Percentiles rank a stretch among this genome's conserved stretches.
These are phyloP conservation scores for Tylopilus cervinicoccineus DNA, from an alignment of 768 basidiomycete species.

Conservation along the genomic window DNA sequence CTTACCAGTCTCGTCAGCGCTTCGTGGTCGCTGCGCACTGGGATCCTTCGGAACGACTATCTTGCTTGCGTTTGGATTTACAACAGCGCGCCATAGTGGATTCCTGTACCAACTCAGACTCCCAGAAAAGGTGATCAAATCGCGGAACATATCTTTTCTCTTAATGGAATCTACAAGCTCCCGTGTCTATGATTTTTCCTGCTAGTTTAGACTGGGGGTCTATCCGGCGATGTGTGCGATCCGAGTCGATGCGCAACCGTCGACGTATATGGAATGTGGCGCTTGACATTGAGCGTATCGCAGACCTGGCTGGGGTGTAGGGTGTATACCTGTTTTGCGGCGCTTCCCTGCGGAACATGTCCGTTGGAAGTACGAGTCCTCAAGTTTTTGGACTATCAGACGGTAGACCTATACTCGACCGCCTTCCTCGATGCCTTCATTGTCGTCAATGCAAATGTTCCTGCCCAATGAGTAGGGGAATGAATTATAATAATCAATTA, in stretches of 20 bases:
- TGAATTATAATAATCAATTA: no score
- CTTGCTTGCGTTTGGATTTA: not conserved
- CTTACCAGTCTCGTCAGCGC: not conserved
- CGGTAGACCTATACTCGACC: no score
- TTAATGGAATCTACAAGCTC: not conserved
- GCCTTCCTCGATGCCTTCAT: no score
- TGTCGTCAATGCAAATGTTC: no score
- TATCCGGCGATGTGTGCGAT: not conserved
- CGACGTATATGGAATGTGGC: not conserved
- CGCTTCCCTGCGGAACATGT: no score
- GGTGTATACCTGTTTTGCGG: not conserved
- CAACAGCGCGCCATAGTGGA: not conserved
- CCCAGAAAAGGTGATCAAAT: not conserved
- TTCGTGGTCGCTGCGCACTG: not conserved
- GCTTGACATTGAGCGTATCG: not conserved
- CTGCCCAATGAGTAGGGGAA: no score
- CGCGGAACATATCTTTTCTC: not conserved
- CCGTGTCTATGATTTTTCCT: not conserved
- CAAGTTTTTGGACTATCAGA: no score
- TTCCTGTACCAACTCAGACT: not conserved
- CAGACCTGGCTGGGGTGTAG: not conserved
- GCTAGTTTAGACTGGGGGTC: not conserved
- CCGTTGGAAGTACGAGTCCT: no score
- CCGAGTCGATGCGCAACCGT: conserved; percentile 1
- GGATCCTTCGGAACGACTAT: not conserved